Evolutionary conservation across 106 monocot genomes (phyloP), one percentile per base, ranked within the genome.

Genomic region (Dioscorea dumetorum): DNA sequence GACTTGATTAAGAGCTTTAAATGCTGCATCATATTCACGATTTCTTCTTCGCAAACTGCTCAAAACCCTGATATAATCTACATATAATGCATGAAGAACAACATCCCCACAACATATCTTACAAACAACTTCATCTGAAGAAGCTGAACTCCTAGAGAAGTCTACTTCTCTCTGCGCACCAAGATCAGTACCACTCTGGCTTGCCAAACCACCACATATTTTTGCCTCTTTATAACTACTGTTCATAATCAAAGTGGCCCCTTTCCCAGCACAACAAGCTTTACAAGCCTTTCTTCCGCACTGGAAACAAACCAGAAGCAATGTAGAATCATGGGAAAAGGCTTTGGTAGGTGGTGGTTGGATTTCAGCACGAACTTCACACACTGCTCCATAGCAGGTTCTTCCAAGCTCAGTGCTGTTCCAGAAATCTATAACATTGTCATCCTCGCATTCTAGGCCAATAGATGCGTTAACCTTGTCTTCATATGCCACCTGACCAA

Each of bases 231-330:
- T 99, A 66, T 68, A 66, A 34, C 49, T 75, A 76, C 68, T 73
- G 33, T 53, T 83, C 14, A 74, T 33, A 22, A 99, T 72, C 58
- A 90, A 73, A 72, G 22, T 69, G 60, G 93, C 99, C 69, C 93
- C 99, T 75, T 76, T 90, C 33, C 99, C 99, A 71, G 90, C 93
- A 85, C 90, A 93, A 62, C 99, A 93, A 76, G 72, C 70, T 73
- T 72, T 90, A 74, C 99, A 99, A 66, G 82, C 74, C 72, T 70
- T 90, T 76, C 72, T 85, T 76, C 71, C 63, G 72, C 99, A 99
- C 33, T 79, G 69, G 50, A 73, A 77, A 61, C 99, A 99, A 22
- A 78, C 73, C 33, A 87, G 49, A 70, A 87, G 63, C 67, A 57
- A 24, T 31, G 73, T 61, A n/a, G 52, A 61, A 35, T 10, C 41